Evolutionary conservation across 495 filamentous ascomycete species (phyloP).

Genomic region (Xylaria flabelliformis): DNA sequence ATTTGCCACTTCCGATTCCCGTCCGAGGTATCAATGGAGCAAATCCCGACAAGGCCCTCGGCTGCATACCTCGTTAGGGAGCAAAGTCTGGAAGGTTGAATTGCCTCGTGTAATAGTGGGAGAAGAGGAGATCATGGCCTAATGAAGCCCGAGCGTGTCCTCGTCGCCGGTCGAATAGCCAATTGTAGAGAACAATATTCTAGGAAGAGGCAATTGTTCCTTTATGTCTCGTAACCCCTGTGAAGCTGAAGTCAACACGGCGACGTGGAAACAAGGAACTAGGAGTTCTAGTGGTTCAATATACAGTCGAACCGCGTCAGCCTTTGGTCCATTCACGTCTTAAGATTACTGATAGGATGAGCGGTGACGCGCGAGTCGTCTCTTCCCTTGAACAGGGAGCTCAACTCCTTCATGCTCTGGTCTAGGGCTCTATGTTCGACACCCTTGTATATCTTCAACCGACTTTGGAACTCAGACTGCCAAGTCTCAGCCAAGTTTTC

Average conservation of each 20-base stretch:
- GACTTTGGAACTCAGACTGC: constrained; percentile 28
- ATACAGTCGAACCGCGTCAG: not conserved
- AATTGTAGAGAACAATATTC: constrained; percentile 13
- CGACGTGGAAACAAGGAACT: constrained; percentile 1
- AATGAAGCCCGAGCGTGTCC: not conserved
- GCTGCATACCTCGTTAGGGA: constrained; percentile 8
- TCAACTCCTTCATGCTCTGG: constrained; percentile 6
- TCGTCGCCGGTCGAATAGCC: not conserved
- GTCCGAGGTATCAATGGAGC: constrained; percentile 22
- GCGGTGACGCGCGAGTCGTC: not conserved
- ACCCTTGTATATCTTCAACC: constrained; percentile 18
- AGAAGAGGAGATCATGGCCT: constrained; percentile 7
- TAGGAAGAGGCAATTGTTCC: not conserved
- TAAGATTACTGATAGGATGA: constrained; percentile 4
- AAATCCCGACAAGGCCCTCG: constrained; percentile 19
- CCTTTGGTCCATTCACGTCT: constrained; percentile 2
- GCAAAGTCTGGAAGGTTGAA: not conserved
- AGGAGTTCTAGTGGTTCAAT: not conserved
- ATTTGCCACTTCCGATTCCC: constrained; percentile 17
- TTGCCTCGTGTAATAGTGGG: not conserved
- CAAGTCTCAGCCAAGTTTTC: constrained; percentile 28
- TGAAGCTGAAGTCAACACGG: constrained; percentile 15
- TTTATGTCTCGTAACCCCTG: not conserved
- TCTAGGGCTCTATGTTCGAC: not conserved
- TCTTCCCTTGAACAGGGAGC: not conserved